Base-by-base conservation (phyloP, 306 rosid genomes). In the Quillaja saponaria region DNA sequence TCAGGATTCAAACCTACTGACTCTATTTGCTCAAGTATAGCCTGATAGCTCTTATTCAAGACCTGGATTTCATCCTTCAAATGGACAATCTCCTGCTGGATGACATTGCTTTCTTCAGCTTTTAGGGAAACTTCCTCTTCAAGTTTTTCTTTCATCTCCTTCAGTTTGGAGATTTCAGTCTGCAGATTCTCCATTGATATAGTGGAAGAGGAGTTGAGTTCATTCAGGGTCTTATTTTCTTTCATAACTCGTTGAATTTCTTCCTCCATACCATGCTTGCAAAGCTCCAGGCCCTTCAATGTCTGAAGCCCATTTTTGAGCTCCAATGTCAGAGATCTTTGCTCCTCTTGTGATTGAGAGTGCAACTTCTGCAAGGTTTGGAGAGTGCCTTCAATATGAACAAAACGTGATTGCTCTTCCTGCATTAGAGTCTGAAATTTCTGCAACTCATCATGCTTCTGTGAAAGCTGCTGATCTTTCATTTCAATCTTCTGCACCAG, bases 141-240 rank as follows among this genome's bases (percentile, higher is more conserved):
- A 52, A 94, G 90, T 68, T 85, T 90, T 60, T 87, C 91, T 73
- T 94, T 94, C 64, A 94, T 83, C 71, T 67, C 85, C 87, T 81
- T 94, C 81, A 94, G 81, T 78, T 71, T 77, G 9, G 76, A 80
- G 48, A 89, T 78, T 73, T 94, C 97, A 13, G 55, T 76, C 73
- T 87, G 91, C 75, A 90, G 81, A 72, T 71, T 74, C 73, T 78
- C 58, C 14, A 86, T 65, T 7, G 82, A 79, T 34, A 34, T 17
- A 3, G 82, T 70, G 49, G 87, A 76, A 63, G 89, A 79, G 38
- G 67, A 61, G 69, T 78, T 82, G 66, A 82, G 75, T 49, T 78
- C 85, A 63, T 71, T 77, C 68, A 94, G 76, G 71, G 76, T 78
- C 76, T 59, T 81, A 76, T 87, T 94, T 80, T 94, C 96, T 28